Conservation (phyloP, 768 basidiomycete genomes). For the Hericium erinaceus region DNA sequence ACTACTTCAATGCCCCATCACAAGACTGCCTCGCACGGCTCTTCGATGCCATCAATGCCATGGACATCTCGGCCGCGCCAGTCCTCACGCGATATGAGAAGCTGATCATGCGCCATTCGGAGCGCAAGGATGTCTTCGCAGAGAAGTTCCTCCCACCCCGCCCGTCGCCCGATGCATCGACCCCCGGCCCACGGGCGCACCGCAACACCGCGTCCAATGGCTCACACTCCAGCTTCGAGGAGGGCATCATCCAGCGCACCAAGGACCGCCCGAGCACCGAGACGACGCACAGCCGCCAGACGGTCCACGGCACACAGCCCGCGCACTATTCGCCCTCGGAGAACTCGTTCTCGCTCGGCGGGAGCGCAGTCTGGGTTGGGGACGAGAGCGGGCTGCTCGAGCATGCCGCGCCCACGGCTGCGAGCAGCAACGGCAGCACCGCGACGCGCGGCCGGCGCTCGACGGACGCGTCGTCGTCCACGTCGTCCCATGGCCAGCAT, state of each 20-base stretch:
- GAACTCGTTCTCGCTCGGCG: slow-evolving; percentile 67
- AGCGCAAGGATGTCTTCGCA: slow-evolving; percentile 85
- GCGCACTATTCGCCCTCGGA: slow-evolving; percentile 55
- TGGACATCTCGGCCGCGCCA: slow-evolving; percentile 78
- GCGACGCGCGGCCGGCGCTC: slow-evolving; percentile 48
- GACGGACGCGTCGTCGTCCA: slow-evolving; percentile 62
- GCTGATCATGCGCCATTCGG: slow-evolving; percentile 80
- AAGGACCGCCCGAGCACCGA: slow-evolving; percentile 9
- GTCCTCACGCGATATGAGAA: slow-evolving; percentile 74
- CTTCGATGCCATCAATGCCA: slow-evolving; percentile 89
- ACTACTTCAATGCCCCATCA: slow-evolving; percentile 86
- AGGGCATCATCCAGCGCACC: slow-evolving; percentile 42
- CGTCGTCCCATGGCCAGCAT: slow-evolving; percentile 43
- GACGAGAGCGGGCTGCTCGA: slow-evolving; percentile 52
- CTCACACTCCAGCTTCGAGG: slow-evolving; percentile 64
- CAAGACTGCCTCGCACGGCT: slow-evolving; percentile 84
- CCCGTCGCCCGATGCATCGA: slow-evolving; percentile 5
- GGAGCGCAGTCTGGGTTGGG: slow-evolving; percentile 78
- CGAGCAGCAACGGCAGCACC: slow-evolving; percentile 35
- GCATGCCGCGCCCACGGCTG: slow-evolving; percentile 22
- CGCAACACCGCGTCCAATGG: slow-evolving; percentile 24
- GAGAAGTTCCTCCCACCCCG: slow-evolving; percentile 52
- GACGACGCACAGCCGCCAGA: neutral
- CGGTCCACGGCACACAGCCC: slow-evolving; percentile 18
- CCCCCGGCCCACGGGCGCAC: slow-evolving; percentile 7